Base-by-base conservation (phyloP, 2,329 filamentous ascomycete genomes). In the Venturia effusa region DNA sequence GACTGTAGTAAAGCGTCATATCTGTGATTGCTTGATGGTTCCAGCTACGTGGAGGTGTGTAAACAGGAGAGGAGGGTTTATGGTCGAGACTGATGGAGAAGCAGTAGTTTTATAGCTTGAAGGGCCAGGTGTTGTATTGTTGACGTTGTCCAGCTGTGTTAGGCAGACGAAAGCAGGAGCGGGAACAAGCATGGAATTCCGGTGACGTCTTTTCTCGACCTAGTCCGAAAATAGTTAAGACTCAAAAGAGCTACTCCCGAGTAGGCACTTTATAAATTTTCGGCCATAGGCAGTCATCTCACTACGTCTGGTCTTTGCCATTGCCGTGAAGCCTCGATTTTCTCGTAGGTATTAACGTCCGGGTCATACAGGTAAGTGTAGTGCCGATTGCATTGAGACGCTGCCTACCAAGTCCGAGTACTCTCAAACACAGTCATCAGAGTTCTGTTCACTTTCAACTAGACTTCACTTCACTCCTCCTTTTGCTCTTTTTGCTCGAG, bases 1-100 rank as follows among this genome's bases (percentile, higher is more conserved):
- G 78, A 71, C 81, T 86, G 80, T 86, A 87, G 77, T 88, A 88
- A 72, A 88, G 84, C 73, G 85, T 88, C 85, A 88, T 88, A 68
- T 70, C 83, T 77, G 74, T 75, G 71, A 37, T 45, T 65, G 62
- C 55, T 64, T 54, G 41, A 17, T 45, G 39, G 30, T 45, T 37
- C 27, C 37, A 62, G 32, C 43, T 45, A 48, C 10, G 61, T 40
- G 43, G 27, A 32, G 51, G 15, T 54, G 61, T 54, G 30, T 54
- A 24, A 24, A 48, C 61, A 62, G n/a, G n/a, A 62, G 41, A 32
- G n/a, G n/a, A 30, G 34, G 17, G 61, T 4, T 27, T 27, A 30
- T 6, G 1, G 43, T 19, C 4, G 51, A 24, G 30, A 17, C 40
- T 40, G 61, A 40, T 43, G 61, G 17, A 30, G 17, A 41, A 40